phyloP scores from a whole-genome alignment of 1,284 basidiomycete species.

The Trichosporon faecale region DNA sequence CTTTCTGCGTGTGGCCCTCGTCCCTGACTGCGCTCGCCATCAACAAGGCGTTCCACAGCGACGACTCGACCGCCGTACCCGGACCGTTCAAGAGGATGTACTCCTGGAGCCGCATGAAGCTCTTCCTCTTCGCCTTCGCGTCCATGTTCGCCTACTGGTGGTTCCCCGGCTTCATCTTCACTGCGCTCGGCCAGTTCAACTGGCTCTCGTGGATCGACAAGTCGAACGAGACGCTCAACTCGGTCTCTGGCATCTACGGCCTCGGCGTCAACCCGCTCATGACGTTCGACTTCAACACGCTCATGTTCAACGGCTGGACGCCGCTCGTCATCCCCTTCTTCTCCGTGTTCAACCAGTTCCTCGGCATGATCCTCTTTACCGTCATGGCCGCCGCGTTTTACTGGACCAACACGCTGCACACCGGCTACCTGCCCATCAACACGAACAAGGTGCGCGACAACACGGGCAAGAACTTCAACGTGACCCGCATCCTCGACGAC shows the following conservation, averaged over 20 bases:
- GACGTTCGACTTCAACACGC: constrained; percentile 47
- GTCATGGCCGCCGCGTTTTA: constrained; percentile 23
- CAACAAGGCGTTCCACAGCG: constrained; percentile 53
- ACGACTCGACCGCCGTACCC: constrained; percentile 43
- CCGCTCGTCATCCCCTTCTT: constrained; percentile 26
- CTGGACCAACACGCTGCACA: constrained; percentile 21
- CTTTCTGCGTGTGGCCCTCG: constrained; percentile 54
- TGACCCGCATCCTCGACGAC: constrained; percentile 2
- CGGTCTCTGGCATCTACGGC: constrained; percentile 37
- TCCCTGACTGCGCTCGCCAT: constrained; percentile 54
- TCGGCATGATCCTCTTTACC: constrained; percentile 29
- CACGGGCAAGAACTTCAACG: constrained; percentile 13
- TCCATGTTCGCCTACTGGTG: constrained; percentile 51
- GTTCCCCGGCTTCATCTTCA: constrained; percentile 52
- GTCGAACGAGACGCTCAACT: constrained; percentile 30
- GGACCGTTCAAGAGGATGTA: constrained; percentile 47
- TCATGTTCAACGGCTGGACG: constrained; percentile 2
- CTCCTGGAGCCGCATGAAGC: constrained; percentile 44
- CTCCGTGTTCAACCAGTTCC: constrained; percentile 34
- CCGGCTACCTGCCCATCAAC: constrained; percentile 24
- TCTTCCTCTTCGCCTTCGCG: constrained; percentile 45
- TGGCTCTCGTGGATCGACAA: constrained; percentile 64
- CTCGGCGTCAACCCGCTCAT: constrained; percentile 37
- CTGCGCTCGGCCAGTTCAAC: constrained; percentile 58
- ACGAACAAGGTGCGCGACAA: constrained; percentile 32